Conservation (phyloP, 179 eudicot species). For the Gypsophila paniculata region DNA sequence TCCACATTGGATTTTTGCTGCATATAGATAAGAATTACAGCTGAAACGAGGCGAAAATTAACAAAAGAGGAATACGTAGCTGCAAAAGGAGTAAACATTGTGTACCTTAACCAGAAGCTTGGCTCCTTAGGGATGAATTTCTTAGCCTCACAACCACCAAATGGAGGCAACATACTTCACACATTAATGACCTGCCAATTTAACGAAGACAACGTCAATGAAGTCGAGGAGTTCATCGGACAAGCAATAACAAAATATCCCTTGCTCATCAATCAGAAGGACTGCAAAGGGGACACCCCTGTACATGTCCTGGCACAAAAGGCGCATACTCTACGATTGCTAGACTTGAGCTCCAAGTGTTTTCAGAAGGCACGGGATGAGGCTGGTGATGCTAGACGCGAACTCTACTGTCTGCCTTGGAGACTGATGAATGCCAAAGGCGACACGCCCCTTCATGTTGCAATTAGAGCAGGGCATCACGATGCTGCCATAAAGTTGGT, state of each 20-base stretch:
- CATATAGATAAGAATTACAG: neutral
- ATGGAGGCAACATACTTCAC: slow-evolving; percentile 15
- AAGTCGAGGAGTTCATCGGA: slow-evolving; percentile 11
- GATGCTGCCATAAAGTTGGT: neutral
- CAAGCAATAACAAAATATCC: neutral
- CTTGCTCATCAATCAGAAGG: slow-evolving; percentile 5
- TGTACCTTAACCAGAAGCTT: neutral
- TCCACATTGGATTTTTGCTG: neutral
- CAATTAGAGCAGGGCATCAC: neutral
- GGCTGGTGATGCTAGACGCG: neutral
- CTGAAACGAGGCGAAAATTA: neutral
- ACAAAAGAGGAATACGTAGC: slow-evolving; percentile 8
- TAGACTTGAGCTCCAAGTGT: neutral
- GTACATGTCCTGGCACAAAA: neutral
- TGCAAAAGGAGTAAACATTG: neutral
- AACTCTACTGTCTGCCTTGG: slow-evolving; percentile 10
- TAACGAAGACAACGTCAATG: neutral
- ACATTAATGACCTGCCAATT: neutral
- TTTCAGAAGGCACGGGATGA: neutral
- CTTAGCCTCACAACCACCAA: neutral
- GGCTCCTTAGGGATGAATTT: neutral
- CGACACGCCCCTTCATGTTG: slow-evolving; percentile 19
- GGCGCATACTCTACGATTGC: neutral
- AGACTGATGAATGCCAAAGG: neutral
- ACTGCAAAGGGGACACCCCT: neutral